These are phyloP conservation scores for Mortierella sp. DNA, from an alignment of 371 early-diverging fungal species.

Conservation along the genomic window DNA sequence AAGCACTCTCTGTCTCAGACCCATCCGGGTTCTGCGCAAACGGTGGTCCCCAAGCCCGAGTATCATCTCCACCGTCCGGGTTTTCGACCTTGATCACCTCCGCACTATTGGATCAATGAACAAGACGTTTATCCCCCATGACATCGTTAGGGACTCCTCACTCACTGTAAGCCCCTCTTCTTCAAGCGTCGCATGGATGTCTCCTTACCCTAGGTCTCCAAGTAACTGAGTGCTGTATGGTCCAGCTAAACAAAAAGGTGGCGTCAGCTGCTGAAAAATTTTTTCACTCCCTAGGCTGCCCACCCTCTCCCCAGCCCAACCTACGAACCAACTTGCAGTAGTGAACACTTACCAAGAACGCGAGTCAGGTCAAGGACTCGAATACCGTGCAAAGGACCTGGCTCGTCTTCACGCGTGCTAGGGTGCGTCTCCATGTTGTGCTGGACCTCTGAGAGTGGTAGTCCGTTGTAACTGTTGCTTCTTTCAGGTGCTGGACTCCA, in stretches of 20 bases:
- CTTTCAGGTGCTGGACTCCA: too few species aligned
- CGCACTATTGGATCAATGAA: constrained; percentile 64
- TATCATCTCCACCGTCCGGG: constrained; percentile 86
- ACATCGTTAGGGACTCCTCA: too few species aligned
- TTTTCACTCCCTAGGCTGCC: not conserved
- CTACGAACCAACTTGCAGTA: too few species aligned
- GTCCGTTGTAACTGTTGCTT: too few species aligned
- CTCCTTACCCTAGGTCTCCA: constrained; percentile 83
- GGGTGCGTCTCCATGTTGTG: not conserved
- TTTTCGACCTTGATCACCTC: constrained; percentile 92
- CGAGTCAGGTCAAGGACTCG: constrained; percentile 87
- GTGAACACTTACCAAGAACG: constrained; percentile 68
- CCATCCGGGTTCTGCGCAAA: constrained; percentile 63
- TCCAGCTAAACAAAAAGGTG: constrained; percentile 59
- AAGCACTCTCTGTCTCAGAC: constrained; percentile 75
- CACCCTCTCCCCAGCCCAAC: too few species aligned
- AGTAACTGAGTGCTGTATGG: constrained; percentile 89
- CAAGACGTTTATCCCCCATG: not conserved
- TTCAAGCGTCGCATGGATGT: not conserved
- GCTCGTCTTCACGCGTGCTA: constrained; percentile 3
- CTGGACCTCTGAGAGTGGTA: too few species aligned
- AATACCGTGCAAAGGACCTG: constrained; percentile 76
- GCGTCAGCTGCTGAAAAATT: not conserved
- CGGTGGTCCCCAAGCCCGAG: constrained; percentile 88
- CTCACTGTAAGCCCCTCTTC: not conserved